Conservation (phyloP, 257 asterid genomes). For the Solanum piurae region DNA sequence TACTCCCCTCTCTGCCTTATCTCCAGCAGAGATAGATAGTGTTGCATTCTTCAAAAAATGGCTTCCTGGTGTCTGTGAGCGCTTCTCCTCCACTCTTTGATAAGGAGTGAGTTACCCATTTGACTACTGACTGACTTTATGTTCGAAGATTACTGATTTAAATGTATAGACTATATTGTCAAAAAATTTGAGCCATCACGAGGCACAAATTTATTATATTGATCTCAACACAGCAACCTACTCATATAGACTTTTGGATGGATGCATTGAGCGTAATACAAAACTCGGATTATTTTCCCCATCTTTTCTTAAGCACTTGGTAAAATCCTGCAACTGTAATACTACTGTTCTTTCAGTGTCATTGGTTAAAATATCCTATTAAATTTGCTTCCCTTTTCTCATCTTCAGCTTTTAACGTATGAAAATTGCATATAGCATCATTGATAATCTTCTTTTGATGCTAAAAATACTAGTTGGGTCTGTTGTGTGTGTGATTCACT, state of each 20-base stretch:
- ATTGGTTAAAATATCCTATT: background rate
- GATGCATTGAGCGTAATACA: background rate
- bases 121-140: background rate
- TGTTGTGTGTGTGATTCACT: background rate
- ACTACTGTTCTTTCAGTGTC: background rate
- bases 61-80: conserved; percentile 33
- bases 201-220: background rate
- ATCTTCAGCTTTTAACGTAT: background rate
- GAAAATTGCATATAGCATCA: background rate
- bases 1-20: conserved; percentile 66
- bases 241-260: background rate
- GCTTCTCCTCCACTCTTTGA: conserved; percentile 3
- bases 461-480: background rate
- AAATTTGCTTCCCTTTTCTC: background rate
- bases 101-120: background rate
- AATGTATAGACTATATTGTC: background rate
- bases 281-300: too few species aligned
- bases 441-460: background rate
- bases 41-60: conserved; percentile 49
- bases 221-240: background rate
- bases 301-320: background rate
- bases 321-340: background rate
- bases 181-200: too few species aligned
- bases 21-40: conserved; percentile 49
- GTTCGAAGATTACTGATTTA: background rate